A percentile compares a stretch with the other conserved stretches of the same genome.
Conservation (phyloP, 1,139 yeast species). For the Candida buenavistaensis region DNA sequence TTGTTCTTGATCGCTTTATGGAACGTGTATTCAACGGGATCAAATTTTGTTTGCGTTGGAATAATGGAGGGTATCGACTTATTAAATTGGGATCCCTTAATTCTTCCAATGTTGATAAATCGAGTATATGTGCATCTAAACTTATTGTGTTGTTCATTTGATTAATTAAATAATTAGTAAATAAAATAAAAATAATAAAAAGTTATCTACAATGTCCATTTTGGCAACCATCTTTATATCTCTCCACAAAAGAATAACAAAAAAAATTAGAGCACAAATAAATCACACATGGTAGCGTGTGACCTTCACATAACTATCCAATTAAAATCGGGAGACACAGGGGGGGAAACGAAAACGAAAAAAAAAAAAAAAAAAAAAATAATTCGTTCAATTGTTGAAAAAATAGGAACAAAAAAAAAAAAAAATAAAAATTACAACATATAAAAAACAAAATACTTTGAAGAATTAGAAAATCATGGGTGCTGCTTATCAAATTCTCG, state of each 20-base stretch:
- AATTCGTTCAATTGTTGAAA: background rate
- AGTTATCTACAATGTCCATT: background rate
- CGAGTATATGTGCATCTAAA: constrained; percentile 12
- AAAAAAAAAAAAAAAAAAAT: background rate
- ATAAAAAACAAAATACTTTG: background rate
- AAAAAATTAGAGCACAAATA: no score
- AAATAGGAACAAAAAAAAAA: background rate
- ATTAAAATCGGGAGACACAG: background rate
- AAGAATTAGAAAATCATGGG: constrained; percentile 65
- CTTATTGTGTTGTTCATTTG: constrained; percentile 11
- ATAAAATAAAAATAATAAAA: background rate
- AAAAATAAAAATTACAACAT: background rate
- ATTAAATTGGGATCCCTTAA: constrained; percentile 16
- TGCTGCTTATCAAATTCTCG: constrained; percentile 76
- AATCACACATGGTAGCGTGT: constrained; percentile 1
- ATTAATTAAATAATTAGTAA: background rate
- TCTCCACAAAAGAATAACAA: background rate
- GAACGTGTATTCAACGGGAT: constrained; percentile 9
- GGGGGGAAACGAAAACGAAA: no score
- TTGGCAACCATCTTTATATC: constrained; percentile 8
- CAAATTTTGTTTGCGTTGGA: constrained; percentile 12
- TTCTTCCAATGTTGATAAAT: constrained; percentile 15
- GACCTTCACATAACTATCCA: background rate
- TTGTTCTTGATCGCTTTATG: constrained; percentile 2
- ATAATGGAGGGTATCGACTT: constrained; percentile 17